Conservation (phyloP, 2,329 filamentous ascomycete species). For the Colletotrichum siamense region DNA sequence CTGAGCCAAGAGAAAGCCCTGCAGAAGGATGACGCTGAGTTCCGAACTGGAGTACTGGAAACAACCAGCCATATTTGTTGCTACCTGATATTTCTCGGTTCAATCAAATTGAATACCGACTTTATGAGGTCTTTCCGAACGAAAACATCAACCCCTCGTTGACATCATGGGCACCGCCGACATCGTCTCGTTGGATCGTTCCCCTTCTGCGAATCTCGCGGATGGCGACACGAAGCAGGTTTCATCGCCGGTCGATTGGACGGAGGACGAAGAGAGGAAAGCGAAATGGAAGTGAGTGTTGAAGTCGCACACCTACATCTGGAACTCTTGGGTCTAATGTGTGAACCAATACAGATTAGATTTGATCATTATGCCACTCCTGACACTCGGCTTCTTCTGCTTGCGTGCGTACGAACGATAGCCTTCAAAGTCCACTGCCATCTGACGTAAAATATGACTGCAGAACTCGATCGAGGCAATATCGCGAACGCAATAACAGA, state of each 20-base stretch:
- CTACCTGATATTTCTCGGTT: neutral
- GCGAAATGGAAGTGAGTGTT: constrained; percentile 42
- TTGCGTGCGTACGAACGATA: constrained; percentile 36
- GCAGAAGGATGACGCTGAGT: neutral
- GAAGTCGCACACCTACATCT: neutral
- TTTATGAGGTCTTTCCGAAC: neutral
- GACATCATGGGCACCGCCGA: neutral
- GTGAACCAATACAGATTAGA: constrained; percentile 34
- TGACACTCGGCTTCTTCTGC: constrained; percentile 48
- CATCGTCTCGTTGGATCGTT: neutral
- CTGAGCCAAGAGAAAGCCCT: neutral
- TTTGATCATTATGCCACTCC: constrained; percentile 45
- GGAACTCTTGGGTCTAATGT: neutral
- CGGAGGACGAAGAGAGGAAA: constrained; percentile 36
- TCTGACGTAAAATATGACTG: neutral
- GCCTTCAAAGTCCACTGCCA: neutral
- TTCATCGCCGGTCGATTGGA: constrained; percentile 35
- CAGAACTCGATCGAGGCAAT: constrained; percentile 45
- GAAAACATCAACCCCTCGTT: neutral
- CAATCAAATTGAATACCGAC: neutral
- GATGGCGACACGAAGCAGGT: neutral
- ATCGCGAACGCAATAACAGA: constrained; percentile 40
- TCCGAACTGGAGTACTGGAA: neutral
- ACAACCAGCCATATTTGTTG: neutral
- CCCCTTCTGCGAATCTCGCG: neutral